Evolutionary conservation across 306 rosid genomes (phyloP).

Genomic region (Trifolium pratense): DNA sequence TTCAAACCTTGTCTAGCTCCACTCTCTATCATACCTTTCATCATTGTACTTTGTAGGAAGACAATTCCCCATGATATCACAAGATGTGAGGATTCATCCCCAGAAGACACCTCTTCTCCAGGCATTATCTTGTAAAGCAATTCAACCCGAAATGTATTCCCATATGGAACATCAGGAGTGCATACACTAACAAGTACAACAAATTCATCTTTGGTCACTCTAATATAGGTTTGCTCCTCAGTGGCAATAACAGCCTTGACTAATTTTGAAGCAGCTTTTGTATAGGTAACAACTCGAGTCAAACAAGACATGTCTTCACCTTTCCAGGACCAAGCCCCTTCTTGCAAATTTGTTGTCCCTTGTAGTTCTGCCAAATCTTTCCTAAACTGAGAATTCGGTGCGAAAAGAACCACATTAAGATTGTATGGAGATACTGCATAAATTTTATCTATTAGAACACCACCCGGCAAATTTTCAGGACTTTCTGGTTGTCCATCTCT

Average conservation of each 20-base stretch:
- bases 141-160: conserved; percentile 69
- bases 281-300: conserved; percentile 64
- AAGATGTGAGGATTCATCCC: conserved; percentile 63
- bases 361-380: conserved; percentile 68
- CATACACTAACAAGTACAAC: conserved; percentile 57
- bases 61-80: conserved; percentile 74
- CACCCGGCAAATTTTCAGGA: conserved; percentile 74
- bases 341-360: conserved; percentile 64
- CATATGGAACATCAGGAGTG: conserved; percentile 91
- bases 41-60: conserved; percentile 76
- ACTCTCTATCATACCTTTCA: conserved; percentile 80
- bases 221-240: conserved; percentile 83
- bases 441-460: conserved; percentile 71
- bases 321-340: conserved; percentile 81
- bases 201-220: conserved; percentile 64
- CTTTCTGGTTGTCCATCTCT: conserved; percentile 51
- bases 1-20: conserved; percentile 75
- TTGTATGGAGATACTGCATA: conserved; percentile 54
- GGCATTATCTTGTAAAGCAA: conserved; percentile 85
- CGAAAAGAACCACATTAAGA: conserved; percentile 69
- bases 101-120: conserved; percentile 60
- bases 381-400: conserved; percentile 71
- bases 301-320: conserved; percentile 60
- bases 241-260: conserved; percentile 68
- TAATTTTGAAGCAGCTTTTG: conserved; percentile 68